Evolutionary conservation across 495 filamentous ascomycete genomes (phyloP), one percentile per base, ranked within the genome.

Genomic region (Aspergillus affinis): DNA sequence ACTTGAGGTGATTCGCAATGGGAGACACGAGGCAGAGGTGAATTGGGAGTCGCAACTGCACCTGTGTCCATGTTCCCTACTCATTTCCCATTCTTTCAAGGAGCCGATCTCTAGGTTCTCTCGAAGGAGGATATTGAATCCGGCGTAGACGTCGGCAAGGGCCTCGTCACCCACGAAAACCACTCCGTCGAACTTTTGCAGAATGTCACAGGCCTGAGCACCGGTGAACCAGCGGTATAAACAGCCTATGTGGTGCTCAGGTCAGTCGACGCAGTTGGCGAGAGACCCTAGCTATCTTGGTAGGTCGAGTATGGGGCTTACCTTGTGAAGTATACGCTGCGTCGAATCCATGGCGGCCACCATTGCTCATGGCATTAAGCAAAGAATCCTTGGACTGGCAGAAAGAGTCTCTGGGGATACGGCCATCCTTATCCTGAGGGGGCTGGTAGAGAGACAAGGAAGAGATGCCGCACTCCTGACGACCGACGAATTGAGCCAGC

Each of bases 121-220:
- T 19, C 77, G 69, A 6, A 82, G 72, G 26, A 83, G 70, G 51
- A 81, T 72, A 56, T 82, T 82, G 62, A 83, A 77, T 19, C 74
- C 77, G 17, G 72, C 68, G 59, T 83, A 82, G 53, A 80, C 69
- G 26, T 72, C 67, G 61, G 69, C 67, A 6, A 78, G 66, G 49
- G 74, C 64, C 51, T 80, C 69, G 58, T 82, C 79, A 18, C 80
- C 80, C 53, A 81, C 60, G 55, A 82, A 82, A 36, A 75, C 55
- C 13, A 82, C 55, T 10, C 69, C 67, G 45, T 80, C 77, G 58
- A 82, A 81, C 27, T 77, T 75, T 41, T 76, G 72, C 20, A 82
- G 71, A 18, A 82, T 78, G 67, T 80, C 77, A 63, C 81, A 82
- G 32, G 79, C 75, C 48, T 83, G 77, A 10, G 65, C 20, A 18